phyloP scores from a whole-genome alignment of 495 filamentous ascomycete species.

The Cladorrhinum samala region DNA sequence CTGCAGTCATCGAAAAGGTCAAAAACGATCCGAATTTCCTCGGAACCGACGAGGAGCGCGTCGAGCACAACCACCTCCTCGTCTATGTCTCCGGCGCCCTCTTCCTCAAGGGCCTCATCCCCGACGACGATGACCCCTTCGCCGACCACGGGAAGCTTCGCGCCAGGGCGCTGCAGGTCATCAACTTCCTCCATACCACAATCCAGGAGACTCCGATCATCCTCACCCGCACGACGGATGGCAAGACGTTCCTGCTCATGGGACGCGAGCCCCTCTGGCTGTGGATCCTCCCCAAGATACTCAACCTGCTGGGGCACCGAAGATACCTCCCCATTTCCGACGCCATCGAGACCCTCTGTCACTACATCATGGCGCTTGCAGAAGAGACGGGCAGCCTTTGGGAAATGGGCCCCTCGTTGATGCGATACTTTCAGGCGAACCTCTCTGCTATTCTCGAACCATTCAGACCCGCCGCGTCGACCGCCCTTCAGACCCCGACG shows the following conservation, averaged over 20 bases:
- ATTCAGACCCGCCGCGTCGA: slow-evolving; percentile 3
- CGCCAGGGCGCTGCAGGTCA: slow-evolving; percentile 62
- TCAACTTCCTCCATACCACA: slow-evolving; percentile 56
- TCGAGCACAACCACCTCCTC: slow-evolving; percentile 72
- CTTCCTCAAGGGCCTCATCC: slow-evolving; percentile 59
- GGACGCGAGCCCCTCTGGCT: slow-evolving; percentile 62
- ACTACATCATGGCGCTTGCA: slow-evolving; percentile 35
- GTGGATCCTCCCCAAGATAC: slow-evolving; percentile 67
- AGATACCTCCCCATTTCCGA: slow-evolving; percentile 35
- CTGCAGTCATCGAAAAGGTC: slow-evolving; percentile 33
- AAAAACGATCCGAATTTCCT: slow-evolving; percentile 36
- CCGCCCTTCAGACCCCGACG: not conserved
- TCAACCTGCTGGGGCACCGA: slow-evolving; percentile 48
- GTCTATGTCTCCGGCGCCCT: slow-evolving; percentile 78
- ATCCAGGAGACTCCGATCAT: slow-evolving; percentile 69
- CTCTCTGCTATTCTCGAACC: slow-evolving; percentile 18
- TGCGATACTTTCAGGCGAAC: slow-evolving; percentile 38
- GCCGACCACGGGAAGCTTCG: slow-evolving; percentile 44
- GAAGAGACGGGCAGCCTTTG: slow-evolving; percentile 35
- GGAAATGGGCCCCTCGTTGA: slow-evolving; percentile 38
- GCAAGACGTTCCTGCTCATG: slow-evolving; percentile 36
- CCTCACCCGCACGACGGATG: slow-evolving; percentile 46
- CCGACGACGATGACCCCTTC: slow-evolving; percentile 54
- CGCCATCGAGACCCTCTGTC: slow-evolving; percentile 48
- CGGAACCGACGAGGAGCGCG: slow-evolving; percentile 52